Evolutionary conservation across 1,284 basidiomycete genomes (phyloP), one percentile per base, ranked within the genome.

Genomic region (Wolfiporia cocos): DNA sequence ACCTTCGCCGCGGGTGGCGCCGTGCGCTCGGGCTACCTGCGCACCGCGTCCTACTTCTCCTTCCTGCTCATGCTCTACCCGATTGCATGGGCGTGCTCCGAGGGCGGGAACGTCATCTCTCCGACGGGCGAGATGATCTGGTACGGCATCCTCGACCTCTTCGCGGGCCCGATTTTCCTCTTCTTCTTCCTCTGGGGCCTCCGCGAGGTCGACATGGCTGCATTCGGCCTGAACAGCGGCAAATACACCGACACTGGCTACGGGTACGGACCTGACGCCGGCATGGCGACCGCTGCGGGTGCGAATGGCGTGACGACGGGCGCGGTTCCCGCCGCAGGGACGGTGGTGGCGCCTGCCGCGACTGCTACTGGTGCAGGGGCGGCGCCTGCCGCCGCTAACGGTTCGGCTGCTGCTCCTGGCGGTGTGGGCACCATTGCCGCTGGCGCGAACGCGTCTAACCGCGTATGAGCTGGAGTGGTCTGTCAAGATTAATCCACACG

Each of bases 111-210:
- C 55, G 62, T 58, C 31, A 74, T 76, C 50, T 55, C 59, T 0
- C 64, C 68, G 20, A 63, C 66, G 22, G 60, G 59, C 44, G 72
- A 69, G 54, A 68, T 70, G 67, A 60, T 74, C 44, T 80, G 75
- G 62, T 81, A 80, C 59, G 78, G 77, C 45, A 62, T 78, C 45
- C 66, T 83, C 42, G 79, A 82, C 52, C 41, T 81, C 12, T 43
- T 81, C 49, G 67, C 73, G 45, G 78, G 72, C 46, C 74, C 74
- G 4, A 57, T 73, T 42, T 76, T 71, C 56, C 52, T 69, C 18
- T 41, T 64, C 42, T 41, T 51, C 39, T 64, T 61, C 51, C 51
- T 69, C 31, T 59, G 37, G 20, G 39, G 47, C 15, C 26, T 70
- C 32, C 43, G 52, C 17, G 36, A 19, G 4, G 50, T 65, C 21